Evolutionary conservation across 1,284 basidiomycete species (phyloP), one percentile per base, ranked within the genome.

Genomic region (Agaricales sp.): DNA sequence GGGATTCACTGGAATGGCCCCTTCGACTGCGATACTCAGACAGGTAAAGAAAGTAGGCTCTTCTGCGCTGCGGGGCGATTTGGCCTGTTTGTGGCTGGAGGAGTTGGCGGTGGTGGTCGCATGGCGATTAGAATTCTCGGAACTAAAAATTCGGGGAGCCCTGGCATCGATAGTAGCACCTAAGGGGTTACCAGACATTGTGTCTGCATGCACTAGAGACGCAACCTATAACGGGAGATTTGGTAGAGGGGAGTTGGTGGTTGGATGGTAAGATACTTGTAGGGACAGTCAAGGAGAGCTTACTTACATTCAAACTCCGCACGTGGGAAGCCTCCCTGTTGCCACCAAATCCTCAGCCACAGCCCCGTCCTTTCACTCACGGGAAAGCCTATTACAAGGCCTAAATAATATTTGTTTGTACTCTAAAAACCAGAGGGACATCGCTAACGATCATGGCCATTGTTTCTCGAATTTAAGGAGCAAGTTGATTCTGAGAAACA

Each of bases 1-100:
- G 43, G 58, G 54, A 51, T 70, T 67, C 65, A 80, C 74, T 49
- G 80, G 74, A 51, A 73, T 60, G 46, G 78, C 71, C 57, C 80
- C 81, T 62, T 83, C 74, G 50, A 84, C 81, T 48, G 73, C 71
- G 59, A 86, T 84, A 63, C 74, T 72, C 55, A 84, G 72, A 55
- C 77, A 84, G 24, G 81, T 79, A 54, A 74, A 74, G 61, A 84
- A 78, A 21, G 76, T 74, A 49, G 73, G 66, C 48, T 21, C 64
- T 62, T 71, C 70, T 57, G 39, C n/a, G 19, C 18, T 41, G 39
- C 8, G 39, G 8, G 39, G 16, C 4, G 39, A 68, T 61, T 69
- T 68, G 51, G 75, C 67, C 72, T 74, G 52, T 74, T 76, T 41
- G 39, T 6, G 19, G 39, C 16, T 41, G 39, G 39, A 11, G 39